Conservation (phyloP, 1,139 yeast species). For the Lodderomyces pseudojiufengensis region DNA sequence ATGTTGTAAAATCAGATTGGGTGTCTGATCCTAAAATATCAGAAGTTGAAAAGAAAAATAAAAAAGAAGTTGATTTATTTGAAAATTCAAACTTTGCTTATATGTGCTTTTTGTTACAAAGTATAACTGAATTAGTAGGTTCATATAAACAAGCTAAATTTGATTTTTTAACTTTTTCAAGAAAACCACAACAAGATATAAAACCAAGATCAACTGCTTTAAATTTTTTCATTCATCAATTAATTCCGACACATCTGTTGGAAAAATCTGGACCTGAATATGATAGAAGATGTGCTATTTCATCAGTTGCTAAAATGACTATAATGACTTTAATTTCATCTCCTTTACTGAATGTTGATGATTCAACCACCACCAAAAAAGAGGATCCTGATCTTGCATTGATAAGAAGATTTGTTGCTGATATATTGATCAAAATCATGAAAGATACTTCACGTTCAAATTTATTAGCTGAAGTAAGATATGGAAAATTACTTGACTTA, state of each 20-base stretch:
- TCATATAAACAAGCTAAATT: slow-evolving; percentile 80
- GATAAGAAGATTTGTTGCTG: slow-evolving; percentile 72
- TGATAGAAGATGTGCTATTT: slow-evolving; percentile 43
- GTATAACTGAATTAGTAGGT: slow-evolving; percentile 66
- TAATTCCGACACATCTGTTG: slow-evolving; percentile 56
- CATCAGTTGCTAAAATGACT: slow-evolving; percentile 50
- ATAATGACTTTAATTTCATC: slow-evolving; percentile 62
- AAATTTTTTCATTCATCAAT: slow-evolving; percentile 72
- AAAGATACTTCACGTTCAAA: slow-evolving; percentile 41
- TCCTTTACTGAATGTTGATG: slow-evolving; percentile 37
- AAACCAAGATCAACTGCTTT: slow-evolving; percentile 73
- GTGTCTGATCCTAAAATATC: slow-evolving; percentile 26
- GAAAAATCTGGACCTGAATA: slow-evolving; percentile 27
- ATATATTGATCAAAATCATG: slow-evolving; percentile 60
- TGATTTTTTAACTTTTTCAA: slow-evolving; percentile 76
- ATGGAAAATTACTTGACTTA: slow-evolving; percentile 56
- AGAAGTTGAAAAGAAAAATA: slow-evolving; percentile 15
- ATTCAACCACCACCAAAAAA: slow-evolving; percentile 42
- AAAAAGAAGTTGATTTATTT: slow-evolving; percentile 27
- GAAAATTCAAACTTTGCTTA: slow-evolving; percentile 53
- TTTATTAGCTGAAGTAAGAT: slow-evolving; percentile 31
- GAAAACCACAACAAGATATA: slow-evolving; percentile 39
- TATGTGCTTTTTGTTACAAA: slow-evolving; percentile 64
- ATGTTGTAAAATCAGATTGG: slow-evolving; percentile 52
- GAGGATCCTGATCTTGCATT: slow-evolving; percentile 69